Conservation (phyloP, 768 basidiomycete genomes). For the Multifurca ochricompacta region DNA sequence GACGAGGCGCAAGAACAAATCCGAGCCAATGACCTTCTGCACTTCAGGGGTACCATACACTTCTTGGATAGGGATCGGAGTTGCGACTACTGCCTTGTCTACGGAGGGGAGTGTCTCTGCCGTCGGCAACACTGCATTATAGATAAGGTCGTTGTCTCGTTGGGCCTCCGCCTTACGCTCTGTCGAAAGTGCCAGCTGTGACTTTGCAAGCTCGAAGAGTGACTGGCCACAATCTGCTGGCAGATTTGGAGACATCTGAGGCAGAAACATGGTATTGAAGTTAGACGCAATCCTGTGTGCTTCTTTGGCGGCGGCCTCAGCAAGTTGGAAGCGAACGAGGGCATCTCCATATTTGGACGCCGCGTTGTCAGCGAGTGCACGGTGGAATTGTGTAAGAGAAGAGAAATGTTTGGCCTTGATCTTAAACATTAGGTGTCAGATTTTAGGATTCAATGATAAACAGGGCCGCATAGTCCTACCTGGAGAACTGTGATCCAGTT, state of each 20-base stretch:
- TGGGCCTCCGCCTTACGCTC: conserved; percentile 70
- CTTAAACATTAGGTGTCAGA: conserved; percentile 32
- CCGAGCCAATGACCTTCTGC: conserved; percentile 88
- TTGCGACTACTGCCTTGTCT: conserved; percentile 77
- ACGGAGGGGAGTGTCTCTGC: conserved; percentile 71
- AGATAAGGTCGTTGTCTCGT: conserved; percentile 95
- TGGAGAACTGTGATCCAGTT: conserved; percentile 89
- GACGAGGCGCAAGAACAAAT: conserved; percentile 80
- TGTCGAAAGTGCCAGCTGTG: conserved; percentile 66
- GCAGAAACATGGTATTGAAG: conserved; percentile 64
- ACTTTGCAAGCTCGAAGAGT: conserved; percentile 76
- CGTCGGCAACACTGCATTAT: conserved; percentile 82
- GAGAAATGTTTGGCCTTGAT: conserved; percentile 88
- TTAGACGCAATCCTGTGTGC: conserved; percentile 58
- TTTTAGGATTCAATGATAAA: neutral
- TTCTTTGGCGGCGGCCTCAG: conserved; percentile 79
- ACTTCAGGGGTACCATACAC: conserved; percentile 87
- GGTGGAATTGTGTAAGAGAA: conserved; percentile 82
- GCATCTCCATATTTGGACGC: conserved; percentile 81
- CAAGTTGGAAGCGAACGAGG: conserved; percentile 67
- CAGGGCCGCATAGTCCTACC: conserved; percentile 33
- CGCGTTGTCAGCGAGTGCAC: conserved; percentile 67
- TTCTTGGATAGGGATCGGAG: conserved; percentile 88
- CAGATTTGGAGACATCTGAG: conserved; percentile 69
- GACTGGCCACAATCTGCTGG: conserved; percentile 80